Percentiles rank a stretch among this genome's conserved stretches.
phyloP scores from a whole-genome alignment of 2,329 filamentous ascomycete genomes.

The Alternaria viburni region DNA sequence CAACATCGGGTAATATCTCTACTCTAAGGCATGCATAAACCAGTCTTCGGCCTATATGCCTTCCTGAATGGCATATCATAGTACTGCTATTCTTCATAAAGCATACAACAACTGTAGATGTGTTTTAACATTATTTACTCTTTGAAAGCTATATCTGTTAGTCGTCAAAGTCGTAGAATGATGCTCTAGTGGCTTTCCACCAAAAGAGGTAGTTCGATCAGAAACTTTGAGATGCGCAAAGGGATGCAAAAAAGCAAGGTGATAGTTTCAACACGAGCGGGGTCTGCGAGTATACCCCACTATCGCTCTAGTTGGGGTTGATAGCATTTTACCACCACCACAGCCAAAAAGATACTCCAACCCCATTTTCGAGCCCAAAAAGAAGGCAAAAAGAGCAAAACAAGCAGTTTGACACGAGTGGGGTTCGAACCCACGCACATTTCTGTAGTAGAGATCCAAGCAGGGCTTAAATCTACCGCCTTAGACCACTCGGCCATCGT shows the following conservation, averaged over 20 bases:
- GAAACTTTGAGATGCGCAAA: too few relatives aligned
- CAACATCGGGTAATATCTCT: too few relatives aligned
- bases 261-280: too few relatives aligned
- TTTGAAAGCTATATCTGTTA: fast-evolving
- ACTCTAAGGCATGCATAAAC: not conserved
- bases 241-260: too few relatives aligned
- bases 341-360: not conserved
- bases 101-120: not conserved
- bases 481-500: conserved; percentile 44
- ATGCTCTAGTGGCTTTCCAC: not conserved
- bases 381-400: not conserved
- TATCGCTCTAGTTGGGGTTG: too few relatives aligned
- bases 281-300: not conserved
- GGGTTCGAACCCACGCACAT: conserved; percentile 43
- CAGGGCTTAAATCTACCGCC: conserved; percentile 42
- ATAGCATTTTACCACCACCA: too few relatives aligned
- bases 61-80: not conserved
- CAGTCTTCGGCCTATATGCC: not conserved
- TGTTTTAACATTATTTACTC: not conserved
- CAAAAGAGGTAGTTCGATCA: not conserved
- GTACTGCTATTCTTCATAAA: not conserved
- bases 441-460: conserved; percentile 39
- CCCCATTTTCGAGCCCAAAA: not conserved
- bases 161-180: not conserved
- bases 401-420: conserved; percentile 30